Evolutionary conservation across 2,329 filamentous ascomycete species (phyloP), one percentile per base, ranked within the genome.

Genomic region (Chaetomium sp.): DNA sequence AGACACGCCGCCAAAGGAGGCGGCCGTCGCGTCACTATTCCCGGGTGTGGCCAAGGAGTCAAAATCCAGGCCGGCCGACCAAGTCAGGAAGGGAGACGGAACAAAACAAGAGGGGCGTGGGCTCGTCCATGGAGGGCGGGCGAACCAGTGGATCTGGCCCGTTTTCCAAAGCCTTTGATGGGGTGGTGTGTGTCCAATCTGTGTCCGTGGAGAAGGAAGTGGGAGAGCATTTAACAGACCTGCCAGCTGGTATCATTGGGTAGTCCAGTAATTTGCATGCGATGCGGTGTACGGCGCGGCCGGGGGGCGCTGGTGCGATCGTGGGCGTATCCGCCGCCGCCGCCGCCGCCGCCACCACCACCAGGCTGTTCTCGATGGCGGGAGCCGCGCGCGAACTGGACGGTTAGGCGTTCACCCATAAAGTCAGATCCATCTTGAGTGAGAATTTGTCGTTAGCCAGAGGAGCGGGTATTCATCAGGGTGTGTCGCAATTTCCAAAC

Each of bases 191-290:
- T 35, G 52, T 60, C 53, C 36, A 55, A 55, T 51, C 43, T 52
- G 53, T 51, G 73, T 69, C 70, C 74, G 72, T 68, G 69, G 70
- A 72, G 71, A 78, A 80, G 68, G 71, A 80, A 81, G 76, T 76
- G 78, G 82, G 74, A 72, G 14, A 74, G 72, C 71, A 37, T 49
- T 72, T 55, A 78, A 88, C 94, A 94, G 87, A 99, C 94, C 94
- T 99, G 94, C 94, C 94, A 99, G 85, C 91, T 96, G 81, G 94
- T 99, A 81, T 97, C 92, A 77, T 84, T 86, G 72, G 92, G 91
- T 75, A 99, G 89, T 79, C 91, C 92, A 79, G 89, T 88, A 70
- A 99, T 95, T 74, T 92, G 87, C 94, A 99, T 97, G 73, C 94
- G 88, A 75, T 91, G 91, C 65, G 91, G 86, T 65, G 94, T 99